These are phyloP conservation scores for Starmerella apicola DNA, from an alignment of 805 yeast species.

Conservation along the genomic window DNA sequence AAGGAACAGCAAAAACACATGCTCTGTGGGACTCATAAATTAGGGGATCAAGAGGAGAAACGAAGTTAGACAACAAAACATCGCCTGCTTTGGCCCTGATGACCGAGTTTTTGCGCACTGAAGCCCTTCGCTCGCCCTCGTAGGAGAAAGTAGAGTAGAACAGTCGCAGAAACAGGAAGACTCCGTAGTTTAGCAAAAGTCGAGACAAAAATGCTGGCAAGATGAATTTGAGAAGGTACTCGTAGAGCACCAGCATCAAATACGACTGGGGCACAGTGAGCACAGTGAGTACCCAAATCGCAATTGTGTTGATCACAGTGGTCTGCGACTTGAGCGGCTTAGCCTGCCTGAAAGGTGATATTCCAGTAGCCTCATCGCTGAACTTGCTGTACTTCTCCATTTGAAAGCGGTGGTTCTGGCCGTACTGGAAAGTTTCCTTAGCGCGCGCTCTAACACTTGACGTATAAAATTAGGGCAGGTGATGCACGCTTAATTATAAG, in stretches of 20 bases:
- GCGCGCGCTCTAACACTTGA: no score
- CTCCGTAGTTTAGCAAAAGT: slow-evolving; percentile 5
- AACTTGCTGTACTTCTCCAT: slow-evolving; percentile 79
- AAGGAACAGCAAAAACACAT: slow-evolving; percentile 32
- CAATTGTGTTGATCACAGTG: slow-evolving; percentile 1
- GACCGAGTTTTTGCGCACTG: slow-evolving; percentile 25
- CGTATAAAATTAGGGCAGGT: no score
- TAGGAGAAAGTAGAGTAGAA: slow-evolving; percentile 29
- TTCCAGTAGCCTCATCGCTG: slow-evolving; percentile 85
- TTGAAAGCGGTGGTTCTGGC: no score
- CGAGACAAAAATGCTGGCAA: slow-evolving; percentile 11
- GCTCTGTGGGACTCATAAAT: slow-evolving; percentile 22
- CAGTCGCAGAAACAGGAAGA: slow-evolving; percentile 16
- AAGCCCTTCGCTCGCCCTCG: slow-evolving; percentile 37
- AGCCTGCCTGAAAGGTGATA: slow-evolving; percentile 67
- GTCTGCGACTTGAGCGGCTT: slow-evolving; percentile 8
- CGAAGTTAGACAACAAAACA: slow-evolving; percentile 43
- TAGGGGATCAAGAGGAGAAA: slow-evolving; percentile 47
- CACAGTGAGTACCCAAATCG: slow-evolving; percentile 58
- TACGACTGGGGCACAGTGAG: slow-evolving; percentile 69
- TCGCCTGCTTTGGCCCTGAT: slow-evolving; percentile 30
- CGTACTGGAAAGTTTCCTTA: no score
- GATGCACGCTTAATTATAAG: no score
- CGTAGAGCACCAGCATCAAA: slow-evolving; percentile 40
- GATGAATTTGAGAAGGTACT: slow-evolving; percentile 5